Percentiles rank a stretch among this genome's conserved stretches.
These are phyloP conservation scores for Marchantia polymorpha DNA, from an alignment of 225 moss, liverwort and hornwort species.

Conservation along the genomic window DNA sequence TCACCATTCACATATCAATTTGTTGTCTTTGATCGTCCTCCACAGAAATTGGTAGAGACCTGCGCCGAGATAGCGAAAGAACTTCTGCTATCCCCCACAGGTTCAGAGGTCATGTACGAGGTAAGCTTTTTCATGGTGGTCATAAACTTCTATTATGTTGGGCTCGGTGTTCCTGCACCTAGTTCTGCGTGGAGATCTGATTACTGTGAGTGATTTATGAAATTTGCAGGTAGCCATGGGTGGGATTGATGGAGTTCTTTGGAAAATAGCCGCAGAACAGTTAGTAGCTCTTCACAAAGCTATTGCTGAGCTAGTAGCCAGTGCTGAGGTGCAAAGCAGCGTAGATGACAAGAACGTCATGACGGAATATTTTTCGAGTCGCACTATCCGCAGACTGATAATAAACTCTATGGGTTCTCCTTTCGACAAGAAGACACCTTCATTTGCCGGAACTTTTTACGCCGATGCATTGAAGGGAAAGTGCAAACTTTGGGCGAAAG, in stretches of 20 bases:
- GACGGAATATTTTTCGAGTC: constrained; percentile 84
- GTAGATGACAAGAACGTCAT: constrained; percentile 66
- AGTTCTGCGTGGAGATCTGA: neutral
- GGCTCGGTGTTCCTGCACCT: neutral
- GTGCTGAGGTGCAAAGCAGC: constrained; percentile 8
- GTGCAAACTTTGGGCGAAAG: constrained; percentile 76
- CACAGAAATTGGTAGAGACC: constrained; percentile 59
- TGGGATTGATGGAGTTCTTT: constrained; percentile 73
- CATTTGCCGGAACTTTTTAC: constrained; percentile 77
- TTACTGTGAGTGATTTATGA: neutral
- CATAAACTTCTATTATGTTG: neutral
- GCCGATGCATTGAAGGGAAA: constrained; percentile 55
- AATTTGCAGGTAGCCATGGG: constrained; percentile 68
- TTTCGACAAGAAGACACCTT: constrained; percentile 43
- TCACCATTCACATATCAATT: neutral
- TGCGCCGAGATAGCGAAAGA: constrained; percentile 64
- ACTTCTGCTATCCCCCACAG: constrained; percentile 65
- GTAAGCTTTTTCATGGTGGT: constrained; percentile 25
- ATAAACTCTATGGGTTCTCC: constrained; percentile 60
- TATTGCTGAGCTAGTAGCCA: constrained; percentile 34
- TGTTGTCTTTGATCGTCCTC: neutral
- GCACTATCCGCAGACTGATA: constrained; percentile 77
- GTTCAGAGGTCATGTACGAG: constrained; percentile 78
- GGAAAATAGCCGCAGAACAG: constrained; percentile 41
- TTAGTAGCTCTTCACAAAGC: constrained; percentile 38